Percentiles rank a stretch among this genome's conserved stretches.
Conservation (phyloP, 345 rosid species). For the Mercurialis annua region DNA sequence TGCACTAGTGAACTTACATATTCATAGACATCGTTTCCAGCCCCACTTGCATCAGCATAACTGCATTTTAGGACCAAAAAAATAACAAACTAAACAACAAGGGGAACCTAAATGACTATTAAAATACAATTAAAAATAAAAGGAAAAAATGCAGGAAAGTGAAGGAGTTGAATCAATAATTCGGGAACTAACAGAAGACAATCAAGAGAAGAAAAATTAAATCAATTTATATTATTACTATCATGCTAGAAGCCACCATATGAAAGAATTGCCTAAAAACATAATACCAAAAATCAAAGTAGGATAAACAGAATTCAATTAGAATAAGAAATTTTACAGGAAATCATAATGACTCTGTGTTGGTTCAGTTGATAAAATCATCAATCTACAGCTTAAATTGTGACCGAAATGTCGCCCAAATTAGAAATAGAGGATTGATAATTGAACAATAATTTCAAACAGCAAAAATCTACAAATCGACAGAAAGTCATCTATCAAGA, state of each 20-base stretch:
- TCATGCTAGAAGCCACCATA: not conserved
- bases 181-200: constrained; percentile 5
- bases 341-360: not conserved
- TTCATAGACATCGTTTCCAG: constrained; percentile 73
- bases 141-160: not conserved
- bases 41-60: constrained; percentile 72
- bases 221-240: not conserved
- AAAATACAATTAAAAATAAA: not conserved
- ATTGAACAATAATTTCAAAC: not conserved
- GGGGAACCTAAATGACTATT: not conserved
- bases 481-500: not conserved
- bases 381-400: too few relatives aligned
- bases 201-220: not conserved
- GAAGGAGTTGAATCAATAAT: constrained; percentile 15
- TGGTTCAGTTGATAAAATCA: not conserved
- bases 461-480: not conserved
- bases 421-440: not conserved
- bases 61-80: constrained; percentile 28
- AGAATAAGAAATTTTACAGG: not conserved
- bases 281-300: not conserved
- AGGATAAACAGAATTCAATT: not conserved
- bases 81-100: constrained; percentile 5
- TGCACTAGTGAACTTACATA: constrained; percentile 42
- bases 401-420: not conserved
- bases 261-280: not conserved